Percentiles rank a stretch among this genome's conserved stretches.
phyloP scores from a whole-genome alignment of 2,329 filamentous ascomycete genomes.

The Chlorencoelia australis region DNA sequence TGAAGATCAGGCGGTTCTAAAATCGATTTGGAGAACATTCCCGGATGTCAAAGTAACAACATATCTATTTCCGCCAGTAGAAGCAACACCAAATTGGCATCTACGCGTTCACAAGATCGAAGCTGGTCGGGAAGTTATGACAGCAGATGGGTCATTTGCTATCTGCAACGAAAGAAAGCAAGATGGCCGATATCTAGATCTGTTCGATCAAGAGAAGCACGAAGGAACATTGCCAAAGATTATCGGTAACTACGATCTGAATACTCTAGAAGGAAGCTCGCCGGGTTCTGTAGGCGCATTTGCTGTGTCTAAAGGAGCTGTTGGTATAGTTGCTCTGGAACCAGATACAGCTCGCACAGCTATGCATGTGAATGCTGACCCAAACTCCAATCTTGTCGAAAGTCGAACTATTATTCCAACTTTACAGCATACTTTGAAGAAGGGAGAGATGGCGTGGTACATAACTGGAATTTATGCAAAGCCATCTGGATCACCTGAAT shows the following conservation, averaged over 20 bases:
- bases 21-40: slow-evolving; percentile 63
- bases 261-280: slow-evolving; percentile 42
- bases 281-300: slow-evolving; percentile 43
- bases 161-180: slow-evolving; percentile 44
- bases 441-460: slow-evolving; percentile 53
- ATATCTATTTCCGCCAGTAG: slow-evolving; percentile 51
- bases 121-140: slow-evolving; percentile 52
- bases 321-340: slow-evolving; percentile 44
- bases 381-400: slow-evolving; percentile 69
- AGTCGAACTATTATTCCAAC: slow-evolving; percentile 63
- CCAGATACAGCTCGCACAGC: slow-evolving; percentile 34
- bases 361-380: slow-evolving; percentile 63
- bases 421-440: slow-evolving; percentile 49
- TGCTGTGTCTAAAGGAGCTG: slow-evolving; percentile 44
- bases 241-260: slow-evolving; percentile 50
- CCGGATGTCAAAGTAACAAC: slow-evolving; percentile 56
- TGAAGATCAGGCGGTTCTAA: slow-evolving; percentile 46
- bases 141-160: slow-evolving; percentile 66
- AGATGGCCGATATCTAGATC: slow-evolving; percentile 40
- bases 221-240: slow-evolving; percentile 46
- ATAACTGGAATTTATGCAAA: slow-evolving; percentile 63
- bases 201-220: slow-evolving; percentile 34
- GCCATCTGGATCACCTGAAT: slow-evolving; percentile 42
- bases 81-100: slow-evolving; percentile 57
- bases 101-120: slow-evolving; percentile 52